phyloP scores from a whole-genome alignment of 2,329 filamentous ascomycete species.

The Tolypocladium pustulatum region DNA sequence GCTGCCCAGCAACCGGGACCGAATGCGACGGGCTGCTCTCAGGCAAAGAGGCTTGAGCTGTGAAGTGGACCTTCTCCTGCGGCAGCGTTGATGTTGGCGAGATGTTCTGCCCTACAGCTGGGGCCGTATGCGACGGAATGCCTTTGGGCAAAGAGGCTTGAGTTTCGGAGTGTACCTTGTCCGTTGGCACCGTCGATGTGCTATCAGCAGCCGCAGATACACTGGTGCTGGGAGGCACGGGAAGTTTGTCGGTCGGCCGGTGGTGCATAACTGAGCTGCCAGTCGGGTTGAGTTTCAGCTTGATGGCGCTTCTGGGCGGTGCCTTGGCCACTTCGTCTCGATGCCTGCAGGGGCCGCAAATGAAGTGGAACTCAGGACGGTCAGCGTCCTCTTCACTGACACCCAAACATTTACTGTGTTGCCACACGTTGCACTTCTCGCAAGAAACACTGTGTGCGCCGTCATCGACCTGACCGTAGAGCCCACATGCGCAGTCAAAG shows the following conservation, averaged over 20 bases:
- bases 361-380: conserved; percentile 73
- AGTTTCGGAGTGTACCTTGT: background rate
- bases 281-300: conserved; percentile 34
- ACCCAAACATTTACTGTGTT: conserved; percentile 85
- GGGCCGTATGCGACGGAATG: background rate
- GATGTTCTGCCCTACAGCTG: background rate
- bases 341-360: conserved; percentile 68
- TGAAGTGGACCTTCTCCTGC: background rate
- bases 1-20: background rate
- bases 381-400: conserved; percentile 74
- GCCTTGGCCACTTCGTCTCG: conserved; percentile 56
- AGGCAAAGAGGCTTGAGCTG: background rate
- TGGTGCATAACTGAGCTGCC: background rate
- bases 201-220: background rate
- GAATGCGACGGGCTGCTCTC: background rate
- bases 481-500: conserved; percentile 88
- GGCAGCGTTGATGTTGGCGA: too few relatives aligned
- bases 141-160: background rate
- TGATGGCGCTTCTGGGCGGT: conserved; percentile 38
- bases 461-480: conserved; percentile 88
- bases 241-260: background rate
- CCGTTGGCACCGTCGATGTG: background rate
- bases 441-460: conserved; percentile 90
- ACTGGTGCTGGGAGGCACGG: background rate
- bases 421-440: conserved; percentile 91